These are phyloP conservation scores for Lentinula lateritia DNA, from an alignment of 768 basidiomycete species.

Conservation along the genomic window DNA sequence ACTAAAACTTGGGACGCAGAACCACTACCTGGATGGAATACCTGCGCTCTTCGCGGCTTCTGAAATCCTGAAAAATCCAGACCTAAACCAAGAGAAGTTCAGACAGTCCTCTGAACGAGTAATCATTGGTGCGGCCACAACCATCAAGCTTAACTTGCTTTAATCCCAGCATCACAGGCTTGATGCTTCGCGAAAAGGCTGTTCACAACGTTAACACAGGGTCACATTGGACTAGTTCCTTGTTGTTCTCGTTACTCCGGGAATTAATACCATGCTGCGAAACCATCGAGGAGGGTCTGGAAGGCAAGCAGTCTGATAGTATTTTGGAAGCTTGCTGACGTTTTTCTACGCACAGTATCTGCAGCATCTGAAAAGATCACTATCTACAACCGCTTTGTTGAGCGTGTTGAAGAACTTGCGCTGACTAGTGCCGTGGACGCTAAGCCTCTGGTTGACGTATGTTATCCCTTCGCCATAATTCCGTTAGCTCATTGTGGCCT, in stretches of 20 bases:
- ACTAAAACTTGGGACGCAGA: conserved; percentile 75
- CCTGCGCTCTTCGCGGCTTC: conserved; percentile 59
- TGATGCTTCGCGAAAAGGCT: conserved; percentile 58
- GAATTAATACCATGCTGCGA: conserved; percentile 59
- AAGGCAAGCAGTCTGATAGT: conserved; percentile 32
- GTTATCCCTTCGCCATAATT: conserved; percentile 20
- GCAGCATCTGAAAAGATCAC: conserved; percentile 41
- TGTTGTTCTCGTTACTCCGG: conserved; percentile 71
- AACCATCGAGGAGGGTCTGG: conserved; percentile 28
- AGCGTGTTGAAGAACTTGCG: conserved; percentile 54
- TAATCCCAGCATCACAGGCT: conserved; percentile 28
- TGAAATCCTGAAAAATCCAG: conserved; percentile 32
- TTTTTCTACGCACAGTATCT: conserved; percentile 26
- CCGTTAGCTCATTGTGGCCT: neutral
- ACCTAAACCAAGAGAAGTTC: conserved; percentile 27
- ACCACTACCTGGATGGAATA: conserved; percentile 73
- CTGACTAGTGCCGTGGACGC: conserved; percentile 60
- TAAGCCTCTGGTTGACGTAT: conserved; percentile 73
- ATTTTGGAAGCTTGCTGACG: conserved; percentile 8
- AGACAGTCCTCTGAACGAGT: conserved; percentile 43
- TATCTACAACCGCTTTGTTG: conserved; percentile 61
- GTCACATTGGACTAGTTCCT: conserved; percentile 63
- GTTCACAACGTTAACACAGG: conserved; percentile 62
- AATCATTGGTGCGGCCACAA: conserved; percentile 43
- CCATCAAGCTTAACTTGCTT: neutral